Evolutionary conservation across 2,329 filamentous ascomycete genomes (phyloP).

Genomic region (Aspergillus floridensis): DNA sequence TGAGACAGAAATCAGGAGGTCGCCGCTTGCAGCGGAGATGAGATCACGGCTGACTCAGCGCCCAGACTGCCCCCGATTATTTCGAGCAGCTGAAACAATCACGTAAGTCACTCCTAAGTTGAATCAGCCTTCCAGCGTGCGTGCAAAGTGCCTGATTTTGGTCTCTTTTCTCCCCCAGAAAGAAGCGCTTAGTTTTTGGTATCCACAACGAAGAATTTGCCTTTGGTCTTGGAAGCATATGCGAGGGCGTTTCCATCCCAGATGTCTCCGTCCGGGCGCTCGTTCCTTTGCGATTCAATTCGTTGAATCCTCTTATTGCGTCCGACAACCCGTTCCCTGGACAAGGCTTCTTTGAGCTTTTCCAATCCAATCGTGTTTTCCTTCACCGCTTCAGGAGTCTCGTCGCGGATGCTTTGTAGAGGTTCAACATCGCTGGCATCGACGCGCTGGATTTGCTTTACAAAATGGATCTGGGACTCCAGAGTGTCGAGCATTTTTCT

Average conservation of each 20-base stretch:
- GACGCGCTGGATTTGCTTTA: slow-evolving; percentile 78
- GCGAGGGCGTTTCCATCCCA: slow-evolving; percentile 71
- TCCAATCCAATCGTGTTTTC: slow-evolving; percentile 42
- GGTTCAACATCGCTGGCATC: slow-evolving; percentile 72
- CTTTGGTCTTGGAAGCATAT: slow-evolving; percentile 63
- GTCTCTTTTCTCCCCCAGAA: not conserved
- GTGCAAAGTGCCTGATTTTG: too few relatives aligned
- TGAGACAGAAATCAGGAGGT: slow-evolving; percentile 5
- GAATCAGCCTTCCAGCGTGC: not conserved
- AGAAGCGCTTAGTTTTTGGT: slow-evolving; percentile 20
- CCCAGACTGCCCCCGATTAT: slow-evolving; percentile 4
- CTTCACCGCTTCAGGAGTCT: slow-evolving; percentile 40
- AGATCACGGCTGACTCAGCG: slow-evolving; percentile 26
- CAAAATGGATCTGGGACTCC: slow-evolving; percentile 81
- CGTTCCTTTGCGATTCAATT: slow-evolving; percentile 27
- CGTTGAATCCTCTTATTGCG: slow-evolving; percentile 49
- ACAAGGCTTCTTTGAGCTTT: slow-evolving; percentile 37
- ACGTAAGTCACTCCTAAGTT: not conserved
- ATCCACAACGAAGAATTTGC: slow-evolving; percentile 75
- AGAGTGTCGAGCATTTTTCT: slow-evolving; percentile 69
- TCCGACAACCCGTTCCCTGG: slow-evolving; percentile 42
- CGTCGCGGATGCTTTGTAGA: slow-evolving; percentile 76
- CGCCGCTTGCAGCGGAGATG: slow-evolving; percentile 13
- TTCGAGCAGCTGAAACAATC: not conserved
- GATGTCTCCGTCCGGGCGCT: slow-evolving; percentile 44